Evolutionary conservation across 352 stramenopile species (phyloP), one percentile per base, ranked within the genome.

Genomic region (Nothophytophthora sp.): DNA sequence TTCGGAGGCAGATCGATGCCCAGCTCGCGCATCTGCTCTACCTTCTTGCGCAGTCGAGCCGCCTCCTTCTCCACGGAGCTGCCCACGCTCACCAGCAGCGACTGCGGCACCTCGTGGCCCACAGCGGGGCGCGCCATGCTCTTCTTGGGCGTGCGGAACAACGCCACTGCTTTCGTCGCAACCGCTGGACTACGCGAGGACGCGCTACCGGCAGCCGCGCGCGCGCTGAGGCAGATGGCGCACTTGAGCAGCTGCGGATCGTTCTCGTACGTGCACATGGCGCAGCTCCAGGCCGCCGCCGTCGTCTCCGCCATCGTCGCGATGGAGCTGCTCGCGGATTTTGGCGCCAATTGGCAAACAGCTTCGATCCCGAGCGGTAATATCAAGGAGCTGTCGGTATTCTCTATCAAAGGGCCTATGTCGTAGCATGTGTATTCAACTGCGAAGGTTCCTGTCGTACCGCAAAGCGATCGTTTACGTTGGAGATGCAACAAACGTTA

Each of bases 251-350:
- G 38, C 1, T 4, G 19, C 7, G 37, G 30, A 6, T 57, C 66
- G 44, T 95, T 95, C 67, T 88, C 70, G 57, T 82, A 92, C 41
- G 84, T 92, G 58, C 84, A 95, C 35, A 67, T 70, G 34, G 62
- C 49, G 55, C 84, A 95, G 58, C 55, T 80, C 84, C 84, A 95
- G 15, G 35, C 25, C 24, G 30, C 47, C 7, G 33, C n/a, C n/a
- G 29, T 23, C 32, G 15, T 45, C n/a, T 4, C 8, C 22, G 27
- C 39, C 29, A 49, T 42, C 41, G 34, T 15, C 36, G 38, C 30
- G 43, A n/a, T n/a, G n/a, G n/a, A n/a, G n/a, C n/a, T n/a, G n/a
- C n/a, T n/a, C n/a, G n/a, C n/a, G n/a, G n/a, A n/a, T n/a, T n/a
- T 49, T 49, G 5, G 24, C 25, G 18, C 28, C 25, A 23, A 40